A percentile compares a stretch with the other conserved stretches of the same genome.
Evolutionary conservation across 202 grass and related monocot species (phyloP).

Genomic region (Zizania palustris): DNA sequence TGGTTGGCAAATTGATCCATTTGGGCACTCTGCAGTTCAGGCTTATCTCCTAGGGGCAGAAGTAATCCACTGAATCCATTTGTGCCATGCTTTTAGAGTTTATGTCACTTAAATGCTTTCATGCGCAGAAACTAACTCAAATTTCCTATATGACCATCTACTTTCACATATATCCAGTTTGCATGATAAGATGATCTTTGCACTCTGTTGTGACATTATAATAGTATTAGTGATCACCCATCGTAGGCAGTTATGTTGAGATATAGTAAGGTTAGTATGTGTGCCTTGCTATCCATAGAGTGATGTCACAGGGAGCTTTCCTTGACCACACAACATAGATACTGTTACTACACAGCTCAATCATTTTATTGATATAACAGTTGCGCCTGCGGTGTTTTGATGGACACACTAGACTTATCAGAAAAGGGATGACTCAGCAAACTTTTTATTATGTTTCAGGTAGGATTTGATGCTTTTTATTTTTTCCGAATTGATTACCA

Average conservation of each 20-base stretch:
- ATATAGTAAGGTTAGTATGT: constrained; percentile 7
- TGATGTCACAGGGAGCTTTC: constrained; percentile 21
- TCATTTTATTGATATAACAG: constrained; percentile 13
- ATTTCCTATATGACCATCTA: constrained; percentile 7
- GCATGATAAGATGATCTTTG: constrained; percentile 9
- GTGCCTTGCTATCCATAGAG: constrained; percentile 1
- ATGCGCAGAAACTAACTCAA: not conserved
- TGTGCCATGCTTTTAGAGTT: constrained; percentile 23
- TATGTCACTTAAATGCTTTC: not conserved
- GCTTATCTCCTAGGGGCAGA: constrained; percentile 84
- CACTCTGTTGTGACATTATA: not conserved
- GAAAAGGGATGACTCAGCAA: constrained; percentile 13
- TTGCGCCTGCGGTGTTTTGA: not conserved
- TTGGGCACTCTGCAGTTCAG: constrained; percentile 93
- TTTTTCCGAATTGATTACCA: constrained; percentile 97
- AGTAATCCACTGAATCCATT: constrained; percentile 41
- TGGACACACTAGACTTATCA: constrained; percentile 12
- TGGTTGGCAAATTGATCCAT: constrained; percentile 95
- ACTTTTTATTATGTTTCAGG: constrained; percentile 48
- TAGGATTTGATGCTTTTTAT: constrained; percentile 97
- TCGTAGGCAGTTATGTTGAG: not conserved
- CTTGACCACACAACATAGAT: constrained; percentile 24
- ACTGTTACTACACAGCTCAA: not conserved
- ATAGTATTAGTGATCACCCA: constrained; percentile 4
- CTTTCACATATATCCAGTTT: not conserved